Percentiles rank a stretch among this genome's conserved stretches.
phyloP scores from a whole-genome alignment of 306 rosid species.

The Cicer bijugum region DNA sequence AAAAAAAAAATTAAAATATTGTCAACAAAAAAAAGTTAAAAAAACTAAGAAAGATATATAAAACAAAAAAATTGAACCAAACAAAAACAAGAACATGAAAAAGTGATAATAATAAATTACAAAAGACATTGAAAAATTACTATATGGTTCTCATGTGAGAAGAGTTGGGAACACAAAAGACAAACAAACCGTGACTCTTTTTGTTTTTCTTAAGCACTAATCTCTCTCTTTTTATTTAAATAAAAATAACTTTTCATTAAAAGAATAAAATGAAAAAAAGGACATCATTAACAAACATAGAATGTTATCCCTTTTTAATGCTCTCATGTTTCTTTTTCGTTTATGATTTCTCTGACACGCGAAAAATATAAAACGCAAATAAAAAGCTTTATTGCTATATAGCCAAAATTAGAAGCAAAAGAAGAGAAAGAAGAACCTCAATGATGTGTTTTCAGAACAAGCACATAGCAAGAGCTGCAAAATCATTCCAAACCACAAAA shows the following conservation, averaged over 20 bases:
- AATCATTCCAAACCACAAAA: constrained; percentile 50
- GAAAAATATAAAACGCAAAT: constrained; percentile 43
- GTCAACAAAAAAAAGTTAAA: no score
- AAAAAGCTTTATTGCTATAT: constrained; percentile 30
- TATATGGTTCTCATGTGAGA: constrained; percentile 46
- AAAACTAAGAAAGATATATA: no score
- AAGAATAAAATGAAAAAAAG: constrained; percentile 42
- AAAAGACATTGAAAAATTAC: constrained; percentile 17
- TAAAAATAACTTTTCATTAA: constrained; percentile 37
- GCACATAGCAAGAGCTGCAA: constrained; percentile 43
- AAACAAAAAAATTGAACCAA: background rate
- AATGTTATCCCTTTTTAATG: constrained; percentile 35
- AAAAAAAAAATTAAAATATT: background rate
- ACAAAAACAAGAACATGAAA: background rate
- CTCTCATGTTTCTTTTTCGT: constrained; percentile 35
- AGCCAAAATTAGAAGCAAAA: constrained; percentile 22
- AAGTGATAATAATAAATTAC: background rate
- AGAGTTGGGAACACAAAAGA: constrained; percentile 40
- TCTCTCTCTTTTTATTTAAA: background rate
- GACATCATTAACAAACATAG: constrained; percentile 12
- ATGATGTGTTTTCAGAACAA: constrained; percentile 37
- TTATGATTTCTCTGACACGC: constrained; percentile 44
- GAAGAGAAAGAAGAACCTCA: constrained; percentile 54
- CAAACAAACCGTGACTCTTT: constrained; percentile 52
- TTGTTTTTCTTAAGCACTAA: background rate